These are phyloP conservation scores for Cercospora sesami DNA, from an alignment of 2,329 filamentous ascomycete species.

Conservation along the genomic window DNA sequence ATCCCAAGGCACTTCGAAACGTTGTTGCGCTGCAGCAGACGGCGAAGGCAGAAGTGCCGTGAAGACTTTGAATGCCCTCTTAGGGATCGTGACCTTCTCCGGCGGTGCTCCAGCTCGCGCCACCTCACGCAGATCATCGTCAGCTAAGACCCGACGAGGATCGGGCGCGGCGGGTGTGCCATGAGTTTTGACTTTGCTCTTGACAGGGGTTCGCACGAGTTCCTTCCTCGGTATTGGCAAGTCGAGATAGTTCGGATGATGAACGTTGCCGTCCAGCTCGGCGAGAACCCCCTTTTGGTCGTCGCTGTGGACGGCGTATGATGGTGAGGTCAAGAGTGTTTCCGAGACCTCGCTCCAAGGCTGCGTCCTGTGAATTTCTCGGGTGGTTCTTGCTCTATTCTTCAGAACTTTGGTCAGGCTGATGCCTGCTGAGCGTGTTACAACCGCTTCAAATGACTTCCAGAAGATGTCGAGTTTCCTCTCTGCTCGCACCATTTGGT, in stretches of 20 bases:
- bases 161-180: constrained; percentile 23
- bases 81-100: constrained; percentile 23
- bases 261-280: constrained; percentile 24
- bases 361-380: constrained; percentile 50
- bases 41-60: constrained; percentile 45
- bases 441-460: constrained; percentile 30
- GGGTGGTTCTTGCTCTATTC: constrained; percentile 31
- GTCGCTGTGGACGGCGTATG: neutral
- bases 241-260: constrained; percentile 12
- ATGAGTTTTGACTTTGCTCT: constrained; percentile 32
- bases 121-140: neutral
- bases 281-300: constrained; percentile 3
- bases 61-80: constrained; percentile 45
- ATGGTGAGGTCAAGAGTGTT: neutral
- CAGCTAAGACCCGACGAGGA: constrained; percentile 13
- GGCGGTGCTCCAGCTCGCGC: neutral
- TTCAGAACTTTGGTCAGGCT: constrained; percentile 35
- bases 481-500: constrained; percentile 51
- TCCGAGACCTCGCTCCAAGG: constrained; percentile 48
- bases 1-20: constrained; percentile 54
- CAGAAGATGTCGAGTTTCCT: constrained; percentile 52
- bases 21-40: constrained; percentile 36
- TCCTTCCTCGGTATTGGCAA: constrained; percentile 14
- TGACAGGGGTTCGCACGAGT: constrained; percentile 17
- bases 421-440: constrained; percentile 20